phyloP scores from a whole-genome alignment of 108 stramenopile genomes.

The Asterionellopsis glacialis region DNA sequence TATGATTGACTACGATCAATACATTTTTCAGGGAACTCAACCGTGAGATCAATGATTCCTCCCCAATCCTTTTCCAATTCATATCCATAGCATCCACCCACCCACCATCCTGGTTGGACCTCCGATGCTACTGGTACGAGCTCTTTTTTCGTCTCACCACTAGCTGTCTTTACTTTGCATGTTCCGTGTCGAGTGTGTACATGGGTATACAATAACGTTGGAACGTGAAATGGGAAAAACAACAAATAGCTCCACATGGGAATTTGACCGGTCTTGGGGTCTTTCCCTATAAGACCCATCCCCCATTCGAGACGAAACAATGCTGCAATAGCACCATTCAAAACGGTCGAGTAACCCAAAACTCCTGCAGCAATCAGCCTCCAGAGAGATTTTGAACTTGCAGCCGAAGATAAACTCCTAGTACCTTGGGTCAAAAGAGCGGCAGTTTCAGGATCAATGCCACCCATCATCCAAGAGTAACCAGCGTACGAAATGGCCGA shows the following conservation, averaged over 20 bases:
- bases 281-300: slow-evolving; percentile 74
- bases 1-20: slow-evolving; percentile 53
- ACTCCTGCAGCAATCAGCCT: slow-evolving; percentile 38
- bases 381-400: slow-evolving; percentile 13
- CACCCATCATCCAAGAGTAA: slow-evolving; percentile 42
- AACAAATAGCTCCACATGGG: slow-evolving; percentile 76
- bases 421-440: slow-evolving; percentile 9
- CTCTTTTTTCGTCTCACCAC: slow-evolving; percentile 30
- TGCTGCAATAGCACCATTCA: slow-evolving; percentile 77
- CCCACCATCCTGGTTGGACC: slow-evolving; percentile 84
- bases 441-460: slow-evolving; percentile 23
- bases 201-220: slow-evolving; percentile 70
- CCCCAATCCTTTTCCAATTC: slow-evolving; percentile 77
- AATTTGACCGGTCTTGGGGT: slow-evolving; percentile 58
- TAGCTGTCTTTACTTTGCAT: slow-evolving; percentile 27
- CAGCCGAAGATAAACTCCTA: slow-evolving; percentile 15
- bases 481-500: slow-evolving; percentile 70
- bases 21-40: slow-evolving; percentile 82
- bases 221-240: slow-evolving; percentile 70
- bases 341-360: slow-evolving; percentile 63
- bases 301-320: slow-evolving; percentile 72
- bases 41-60: slow-evolving; percentile 79
- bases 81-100: slow-evolving; percentile 79
- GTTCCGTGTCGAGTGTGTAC: slow-evolving; percentile 48
- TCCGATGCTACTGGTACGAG: slow-evolving; percentile 73